Evolutionary conservation across 345 rosid genomes (phyloP).

Genomic region (Rubroshorea leprosula): DNA sequence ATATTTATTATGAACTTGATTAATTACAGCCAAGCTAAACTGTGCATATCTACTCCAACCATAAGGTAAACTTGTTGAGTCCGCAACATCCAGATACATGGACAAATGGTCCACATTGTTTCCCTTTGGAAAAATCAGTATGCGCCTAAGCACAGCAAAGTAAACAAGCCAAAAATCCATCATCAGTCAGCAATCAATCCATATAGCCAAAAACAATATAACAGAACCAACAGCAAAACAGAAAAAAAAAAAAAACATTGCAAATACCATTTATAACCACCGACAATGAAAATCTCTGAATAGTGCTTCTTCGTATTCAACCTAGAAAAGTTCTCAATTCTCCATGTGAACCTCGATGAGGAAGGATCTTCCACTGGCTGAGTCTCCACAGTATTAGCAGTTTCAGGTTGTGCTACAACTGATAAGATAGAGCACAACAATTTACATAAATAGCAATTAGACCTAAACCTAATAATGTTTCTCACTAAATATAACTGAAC

Average conservation of each 20-base stretch:
- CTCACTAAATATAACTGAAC: too few relatives aligned
- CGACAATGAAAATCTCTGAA: constrained; percentile 72
- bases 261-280: constrained; percentile 79
- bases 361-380: constrained; percentile 85
- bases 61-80: constrained; percentile 66
- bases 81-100: constrained; percentile 96
- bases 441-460: background rate
- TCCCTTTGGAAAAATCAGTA: constrained; percentile 82
- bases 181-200: constrained; percentile 11
- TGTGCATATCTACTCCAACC: constrained; percentile 97
- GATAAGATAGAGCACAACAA: background rate
- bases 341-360: constrained; percentile 73
- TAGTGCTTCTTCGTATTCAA: constrained; percentile 65
- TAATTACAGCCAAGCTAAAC: constrained; percentile 79
- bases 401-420: constrained; percentile 50
- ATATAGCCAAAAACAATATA: background rate
- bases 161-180: constrained; percentile 15
- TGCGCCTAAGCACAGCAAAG: constrained; percentile 53
- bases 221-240: background rate
- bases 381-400: constrained; percentile 56
- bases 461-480: background rate
- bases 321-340: constrained; percentile 68
- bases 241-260: background rate
- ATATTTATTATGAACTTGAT: constrained; percentile 68
- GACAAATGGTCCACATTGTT: constrained; percentile 90